Conservation (phyloP, 352 stramenopile species). For the Phytophthora megakarya region DNA sequence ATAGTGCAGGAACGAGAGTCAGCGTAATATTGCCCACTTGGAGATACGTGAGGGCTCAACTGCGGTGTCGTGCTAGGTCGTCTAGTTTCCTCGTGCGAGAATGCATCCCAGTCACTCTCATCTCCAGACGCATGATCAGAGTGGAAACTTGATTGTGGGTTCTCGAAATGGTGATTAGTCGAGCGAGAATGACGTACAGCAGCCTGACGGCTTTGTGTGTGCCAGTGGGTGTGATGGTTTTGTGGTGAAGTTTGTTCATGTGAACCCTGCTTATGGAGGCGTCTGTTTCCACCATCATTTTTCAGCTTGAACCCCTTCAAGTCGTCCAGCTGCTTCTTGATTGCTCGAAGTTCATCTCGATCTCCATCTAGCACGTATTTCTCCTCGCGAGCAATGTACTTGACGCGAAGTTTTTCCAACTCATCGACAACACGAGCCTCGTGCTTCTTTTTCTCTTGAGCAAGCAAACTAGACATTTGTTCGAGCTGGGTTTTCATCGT, state of each 20-base stretch:
- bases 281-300: background rate
- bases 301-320: conserved; percentile 57
- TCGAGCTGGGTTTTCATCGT: conserved; percentile 66
- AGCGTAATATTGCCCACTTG: background rate
- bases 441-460: conserved; percentile 73
- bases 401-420: conserved; percentile 79
- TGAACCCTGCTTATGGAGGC: conserved; percentile 8
- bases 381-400: conserved; percentile 81
- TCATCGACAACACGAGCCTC: conserved; percentile 65
- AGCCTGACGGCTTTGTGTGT: conserved; percentile 20
- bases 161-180: conserved; percentile 1
- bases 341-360: conserved; percentile 75
- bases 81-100: conserved; percentile 15
- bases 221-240: conserved; percentile 8
- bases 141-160: conserved; percentile 8
- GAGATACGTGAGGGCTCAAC: background rate
- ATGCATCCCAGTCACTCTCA: conserved; percentile 13
- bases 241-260: conserved; percentile 13
- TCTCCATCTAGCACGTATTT: conserved; percentile 81
- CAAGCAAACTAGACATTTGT: conserved; percentile 53
- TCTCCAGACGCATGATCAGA: conserved; percentile 18
- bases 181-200: conserved; percentile 5
- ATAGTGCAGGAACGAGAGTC: conserved; percentile 1
- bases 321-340: conserved; percentile 83
- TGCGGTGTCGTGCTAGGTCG: background rate